Conservation (phyloP, 768 basidiomycete species). For the Phylloporus sp. region DNA sequence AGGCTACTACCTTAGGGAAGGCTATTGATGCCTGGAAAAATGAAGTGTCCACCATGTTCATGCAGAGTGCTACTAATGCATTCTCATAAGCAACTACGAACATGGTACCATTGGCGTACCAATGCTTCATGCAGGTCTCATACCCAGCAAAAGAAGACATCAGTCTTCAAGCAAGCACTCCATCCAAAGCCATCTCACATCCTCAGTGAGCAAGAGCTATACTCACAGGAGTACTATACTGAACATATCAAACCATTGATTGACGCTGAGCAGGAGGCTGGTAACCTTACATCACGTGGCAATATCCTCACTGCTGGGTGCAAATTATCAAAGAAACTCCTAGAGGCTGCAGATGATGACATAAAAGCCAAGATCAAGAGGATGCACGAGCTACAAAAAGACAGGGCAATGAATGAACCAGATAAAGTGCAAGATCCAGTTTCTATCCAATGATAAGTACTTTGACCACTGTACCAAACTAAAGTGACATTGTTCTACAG, state of each 20-base stretch:
- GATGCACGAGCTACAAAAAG: conserved; percentile 1
- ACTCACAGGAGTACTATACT: background rate
- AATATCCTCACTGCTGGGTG: background rate
- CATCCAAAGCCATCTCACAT: background rate
- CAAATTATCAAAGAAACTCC: background rate
- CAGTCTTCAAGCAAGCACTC: background rate
- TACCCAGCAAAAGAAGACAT: background rate
- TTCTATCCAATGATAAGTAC: background rate
- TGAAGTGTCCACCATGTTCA: background rate
- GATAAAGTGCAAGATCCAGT: background rate
- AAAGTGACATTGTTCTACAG: background rate
- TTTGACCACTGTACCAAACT: background rate
- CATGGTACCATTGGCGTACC: conserved; percentile 1
- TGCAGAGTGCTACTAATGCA: background rate
- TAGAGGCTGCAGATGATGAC: background rate
- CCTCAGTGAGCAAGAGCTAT: background rate
- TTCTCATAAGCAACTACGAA: background rate
- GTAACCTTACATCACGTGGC: background rate
- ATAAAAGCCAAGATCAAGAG: background rate
- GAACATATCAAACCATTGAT: conserved; percentile 1
- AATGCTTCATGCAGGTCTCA: background rate
- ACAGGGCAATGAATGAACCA: background rate
- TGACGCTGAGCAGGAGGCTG: background rate
- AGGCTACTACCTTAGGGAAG: background rate
- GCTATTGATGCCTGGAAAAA: background rate